Evolutionary conservation across 306 rosid species (phyloP).

Genomic region (Castanopsis chinensis): DNA sequence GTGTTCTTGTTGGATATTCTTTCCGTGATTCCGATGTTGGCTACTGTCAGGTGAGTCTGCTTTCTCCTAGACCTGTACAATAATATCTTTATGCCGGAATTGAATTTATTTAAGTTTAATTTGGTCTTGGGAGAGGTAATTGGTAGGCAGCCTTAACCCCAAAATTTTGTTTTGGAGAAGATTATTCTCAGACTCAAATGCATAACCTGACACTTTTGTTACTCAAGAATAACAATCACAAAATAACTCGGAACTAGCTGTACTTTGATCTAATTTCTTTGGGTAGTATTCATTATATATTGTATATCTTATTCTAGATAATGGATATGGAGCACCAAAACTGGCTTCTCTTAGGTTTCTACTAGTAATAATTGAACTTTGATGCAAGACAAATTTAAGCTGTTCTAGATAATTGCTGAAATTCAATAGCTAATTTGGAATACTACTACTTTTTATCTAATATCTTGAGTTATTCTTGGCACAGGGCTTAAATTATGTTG

Average conservation of each 20-base stretch:
- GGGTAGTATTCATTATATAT: background rate
- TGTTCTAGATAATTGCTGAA: background rate
- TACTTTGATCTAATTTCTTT: background rate
- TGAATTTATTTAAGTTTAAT: no score
- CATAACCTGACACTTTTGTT: background rate
- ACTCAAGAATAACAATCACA: background rate
- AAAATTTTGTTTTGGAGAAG: no score
- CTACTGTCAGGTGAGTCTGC: slow-evolving; percentile 79
- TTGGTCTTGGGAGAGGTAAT: no score
- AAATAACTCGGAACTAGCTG: background rate
- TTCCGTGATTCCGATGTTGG: slow-evolving; percentile 99
- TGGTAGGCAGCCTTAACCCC: no score
- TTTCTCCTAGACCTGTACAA: background rate
- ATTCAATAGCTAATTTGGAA: slow-evolving; percentile 13
- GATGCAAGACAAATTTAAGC: background rate
- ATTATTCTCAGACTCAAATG: no score
- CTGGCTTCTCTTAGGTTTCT: background rate
- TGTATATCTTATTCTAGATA: background rate
- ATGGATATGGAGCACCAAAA: background rate
- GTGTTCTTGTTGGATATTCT: slow-evolving; percentile 96
- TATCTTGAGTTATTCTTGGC: slow-evolving; percentile 17
- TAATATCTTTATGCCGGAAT: no score
- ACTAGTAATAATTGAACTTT: background rate
- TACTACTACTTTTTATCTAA: slow-evolving; percentile 21
- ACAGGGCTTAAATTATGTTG: slow-evolving; percentile 97